A percentile compares a stretch with the other conserved stretches of the same genome.
Evolutionary conservation across 1,284 basidiomycete species (phyloP).

Genomic region (Serendipita sp.): DNA sequence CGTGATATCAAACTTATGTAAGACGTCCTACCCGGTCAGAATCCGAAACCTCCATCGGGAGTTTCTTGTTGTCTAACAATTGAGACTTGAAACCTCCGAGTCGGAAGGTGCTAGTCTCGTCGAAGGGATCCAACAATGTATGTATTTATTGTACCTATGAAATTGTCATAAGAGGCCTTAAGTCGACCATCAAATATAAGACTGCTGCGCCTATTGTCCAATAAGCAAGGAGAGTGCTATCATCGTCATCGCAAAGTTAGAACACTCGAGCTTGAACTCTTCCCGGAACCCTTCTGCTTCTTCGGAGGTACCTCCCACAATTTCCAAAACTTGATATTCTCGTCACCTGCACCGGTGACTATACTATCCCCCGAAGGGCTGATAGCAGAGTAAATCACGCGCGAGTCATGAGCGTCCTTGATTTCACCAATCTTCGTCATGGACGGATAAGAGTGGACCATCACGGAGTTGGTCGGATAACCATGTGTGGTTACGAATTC

Average conservation of each 20-base stretch:
- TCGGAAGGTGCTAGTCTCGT: neutral
- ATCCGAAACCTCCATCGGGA: neutral
- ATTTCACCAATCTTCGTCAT: conserved; percentile 76
- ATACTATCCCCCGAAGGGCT: conserved; percentile 81
- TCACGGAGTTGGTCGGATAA: conserved; percentile 60
- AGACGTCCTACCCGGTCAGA: too few species aligned
- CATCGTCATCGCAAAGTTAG: neutral
- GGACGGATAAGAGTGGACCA: conserved; percentile 53
- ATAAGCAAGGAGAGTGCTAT: neutral
- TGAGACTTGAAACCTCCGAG: neutral
- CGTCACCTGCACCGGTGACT: conserved; percentile 81
- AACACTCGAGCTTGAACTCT: neutral
- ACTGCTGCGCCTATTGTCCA: neutral
- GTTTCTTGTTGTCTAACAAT: neutral
- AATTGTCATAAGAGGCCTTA: neutral
- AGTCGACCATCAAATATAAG: neutral
- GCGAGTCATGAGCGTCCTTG: conserved; percentile 78
- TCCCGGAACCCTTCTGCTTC: conserved; percentile 14
- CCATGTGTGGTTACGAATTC: conserved; percentile 91
- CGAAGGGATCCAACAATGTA: neutral
- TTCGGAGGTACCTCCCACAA: conserved; percentile 21
- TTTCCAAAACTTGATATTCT: conserved; percentile 86
- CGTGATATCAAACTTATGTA: neutral
- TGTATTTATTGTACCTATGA: neutral
- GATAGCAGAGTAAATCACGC: conserved; percentile 75